These are phyloP conservation scores for Leucoagaricus sp. DNA, from an alignment of 1,284 basidiomycete genomes.

Conservation along the genomic window DNA sequence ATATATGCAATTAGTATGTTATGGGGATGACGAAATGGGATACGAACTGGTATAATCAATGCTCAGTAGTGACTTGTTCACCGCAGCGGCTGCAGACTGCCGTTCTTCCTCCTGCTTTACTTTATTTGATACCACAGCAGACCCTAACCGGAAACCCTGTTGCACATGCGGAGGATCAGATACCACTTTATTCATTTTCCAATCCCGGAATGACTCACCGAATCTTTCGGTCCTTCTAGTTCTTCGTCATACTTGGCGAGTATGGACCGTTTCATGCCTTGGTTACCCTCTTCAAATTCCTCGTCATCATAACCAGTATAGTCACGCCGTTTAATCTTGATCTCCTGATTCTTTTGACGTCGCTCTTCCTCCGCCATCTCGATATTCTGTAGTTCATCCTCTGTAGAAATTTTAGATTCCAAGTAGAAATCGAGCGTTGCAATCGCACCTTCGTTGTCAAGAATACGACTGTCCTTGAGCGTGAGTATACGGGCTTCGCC, in stretches of 20 bases:
- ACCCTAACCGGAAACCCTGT: constrained; percentile 82
- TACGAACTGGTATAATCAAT: constrained; percentile 89
- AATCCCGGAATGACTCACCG: constrained; percentile 54
- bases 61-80: constrained; percentile 82
- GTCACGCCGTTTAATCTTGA: constrained; percentile 87
- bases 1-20: constrained; percentile 12
- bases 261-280: constrained; percentile 83
- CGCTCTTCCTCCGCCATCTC: constrained; percentile 88
- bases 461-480: constrained; percentile 91
- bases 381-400: constrained; percentile 97
- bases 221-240: constrained; percentile 66
- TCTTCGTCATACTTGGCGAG: constrained; percentile 95
- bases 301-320: constrained; percentile 98
- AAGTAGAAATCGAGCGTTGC: too few relatives aligned
- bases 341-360: constrained; percentile 75
- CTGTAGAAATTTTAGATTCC: too few relatives aligned
- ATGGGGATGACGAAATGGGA: background rate
- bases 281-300: constrained; percentile 76
- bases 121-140: constrained; percentile 43
- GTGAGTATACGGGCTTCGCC: constrained; percentile 96
- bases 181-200: too few relatives aligned
- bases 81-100: constrained; percentile 58
- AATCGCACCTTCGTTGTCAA: constrained; percentile 84
- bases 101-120: constrained; percentile 45
- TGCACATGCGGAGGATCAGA: constrained; percentile 5